Percentiles rank a stretch among this genome's conserved stretches.
Conservation (phyloP, 225 moss, liverwort and hornwort genomes). For the Pseudisothecium myosuroides region DNA sequence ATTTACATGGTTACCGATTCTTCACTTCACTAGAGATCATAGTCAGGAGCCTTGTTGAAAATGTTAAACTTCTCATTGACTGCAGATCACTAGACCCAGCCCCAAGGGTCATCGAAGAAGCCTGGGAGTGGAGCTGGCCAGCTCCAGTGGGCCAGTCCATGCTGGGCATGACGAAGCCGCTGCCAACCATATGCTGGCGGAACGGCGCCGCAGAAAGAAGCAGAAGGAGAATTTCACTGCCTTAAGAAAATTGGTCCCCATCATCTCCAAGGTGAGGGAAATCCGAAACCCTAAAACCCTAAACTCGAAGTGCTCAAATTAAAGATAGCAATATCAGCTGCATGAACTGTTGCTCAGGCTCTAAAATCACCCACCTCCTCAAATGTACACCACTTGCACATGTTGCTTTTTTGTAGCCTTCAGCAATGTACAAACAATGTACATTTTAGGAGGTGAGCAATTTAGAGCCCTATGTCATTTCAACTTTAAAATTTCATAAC, state of each 20-base stretch:
- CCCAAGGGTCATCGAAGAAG: background rate
- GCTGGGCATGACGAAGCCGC: constrained; percentile 64
- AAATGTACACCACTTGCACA: no score
- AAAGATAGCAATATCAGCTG: background rate
- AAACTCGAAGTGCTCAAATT: background rate
- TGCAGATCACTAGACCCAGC: background rate
- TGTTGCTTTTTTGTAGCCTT: no score
- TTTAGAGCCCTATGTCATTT: no score
- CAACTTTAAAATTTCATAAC: no score
- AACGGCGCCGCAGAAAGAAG: constrained; percentile 51
- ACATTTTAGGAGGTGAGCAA: no score
- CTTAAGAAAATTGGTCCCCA: constrained; percentile 55
- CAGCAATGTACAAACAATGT: no score
- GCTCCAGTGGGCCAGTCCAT: background rate
- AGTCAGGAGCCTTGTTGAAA: background rate
- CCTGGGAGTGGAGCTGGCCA: background rate
- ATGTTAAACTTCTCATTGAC: background rate
- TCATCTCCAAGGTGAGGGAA: constrained; percentile 54
- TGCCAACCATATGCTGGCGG: constrained; percentile 66
- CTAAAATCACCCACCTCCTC: no score
- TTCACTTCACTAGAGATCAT: background rate
- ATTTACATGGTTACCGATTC: background rate
- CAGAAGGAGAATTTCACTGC: constrained; percentile 62
- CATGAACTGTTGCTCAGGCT: no score
- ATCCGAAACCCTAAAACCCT: no score